These are phyloP conservation scores for Syncephalastrum sp. DNA, from an alignment of 371 early-diverging fungal genomes.

Conservation along the genomic window DNA sequence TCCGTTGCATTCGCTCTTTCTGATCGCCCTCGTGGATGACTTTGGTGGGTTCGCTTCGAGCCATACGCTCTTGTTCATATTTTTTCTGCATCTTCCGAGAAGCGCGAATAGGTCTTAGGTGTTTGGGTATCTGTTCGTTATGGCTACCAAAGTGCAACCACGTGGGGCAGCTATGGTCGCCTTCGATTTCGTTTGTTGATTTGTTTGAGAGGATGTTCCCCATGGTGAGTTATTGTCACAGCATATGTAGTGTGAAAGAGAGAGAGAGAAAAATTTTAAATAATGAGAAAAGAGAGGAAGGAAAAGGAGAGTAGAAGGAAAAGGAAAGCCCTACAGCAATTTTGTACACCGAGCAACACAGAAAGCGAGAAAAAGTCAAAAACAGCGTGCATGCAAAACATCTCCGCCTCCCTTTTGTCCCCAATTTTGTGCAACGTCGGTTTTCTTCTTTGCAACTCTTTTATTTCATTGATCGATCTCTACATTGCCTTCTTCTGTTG, in stretches of 20 bases:
- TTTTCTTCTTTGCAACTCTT: too few species aligned
- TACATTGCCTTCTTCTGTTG: too few species aligned
- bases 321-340: background rate
- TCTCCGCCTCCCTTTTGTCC: too few species aligned
- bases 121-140: conserved; percentile 12
- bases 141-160: background rate
- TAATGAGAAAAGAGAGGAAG: too few species aligned
- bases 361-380: conserved; percentile 5
- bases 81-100: conserved; percentile 6
- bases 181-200: conserved; percentile 1
- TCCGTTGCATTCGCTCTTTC: conserved; percentile 2
- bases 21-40: background rate
- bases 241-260: background rate
- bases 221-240: conserved; percentile 3
- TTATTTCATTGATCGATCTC: too few species aligned
- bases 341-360: conserved; percentile 1
- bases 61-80: background rate
- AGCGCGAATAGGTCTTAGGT: conserved; percentile 10
- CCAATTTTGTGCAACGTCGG: too few species aligned
- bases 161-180: background rate
- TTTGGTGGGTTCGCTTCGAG: background rate
- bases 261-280: too few species aligned
- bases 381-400: background rate
- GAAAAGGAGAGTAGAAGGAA: background rate
- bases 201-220: background rate